These are phyloP conservation scores for Thielaviopsis euricoi DNA, from an alignment of 2,329 filamentous ascomycete species.

Conservation along the genomic window DNA sequence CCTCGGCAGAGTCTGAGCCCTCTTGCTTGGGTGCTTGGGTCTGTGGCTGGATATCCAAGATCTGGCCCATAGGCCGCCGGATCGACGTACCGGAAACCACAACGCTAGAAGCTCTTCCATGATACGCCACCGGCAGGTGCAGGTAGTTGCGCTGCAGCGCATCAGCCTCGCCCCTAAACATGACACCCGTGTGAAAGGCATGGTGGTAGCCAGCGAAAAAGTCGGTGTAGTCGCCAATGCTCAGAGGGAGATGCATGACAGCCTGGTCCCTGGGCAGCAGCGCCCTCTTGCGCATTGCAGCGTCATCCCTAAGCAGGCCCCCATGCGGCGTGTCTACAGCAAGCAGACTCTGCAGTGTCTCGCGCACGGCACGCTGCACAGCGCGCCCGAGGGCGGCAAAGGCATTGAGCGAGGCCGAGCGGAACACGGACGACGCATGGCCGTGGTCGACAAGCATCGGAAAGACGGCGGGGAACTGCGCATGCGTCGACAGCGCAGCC, in stretches of 20 bases:
- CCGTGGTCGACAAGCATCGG: constrained; percentile 5
- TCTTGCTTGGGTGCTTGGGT: too few species aligned
- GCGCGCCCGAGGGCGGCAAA: constrained; percentile 52
- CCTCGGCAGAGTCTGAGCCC: constrained; percentile 12
- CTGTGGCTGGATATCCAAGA: constrained; percentile 22
- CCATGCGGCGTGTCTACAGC: constrained; percentile 30
- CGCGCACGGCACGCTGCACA: constrained; percentile 49
- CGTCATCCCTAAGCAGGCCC: constrained; percentile 3
- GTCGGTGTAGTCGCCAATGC: constrained; percentile 61
- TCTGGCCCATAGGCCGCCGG: constrained; percentile 50
- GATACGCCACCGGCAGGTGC: constrained; percentile 58
- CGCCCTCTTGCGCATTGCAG: not conserved
- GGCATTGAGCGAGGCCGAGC: constrained; percentile 44
- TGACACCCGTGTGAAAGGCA: constrained; percentile 43
- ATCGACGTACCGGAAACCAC: constrained; percentile 55
- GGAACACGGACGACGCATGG: constrained; percentile 8
- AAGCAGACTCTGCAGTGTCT: constrained; percentile 41
- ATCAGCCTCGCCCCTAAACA: constrained; percentile 53
- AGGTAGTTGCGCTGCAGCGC: constrained; percentile 59
- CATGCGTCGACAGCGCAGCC: constrained; percentile 11
- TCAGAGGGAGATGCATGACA: constrained; percentile 43
- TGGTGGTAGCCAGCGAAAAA: constrained; percentile 64
- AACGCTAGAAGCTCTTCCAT: constrained; percentile 53
- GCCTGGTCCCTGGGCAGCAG: not conserved
- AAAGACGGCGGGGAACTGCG: constrained; percentile 10